A percentile compares a stretch with the other conserved stretches of the same genome.
phyloP scores from a whole-genome alignment of 805 yeast species.

The Yamadazyma insecticola region DNA sequence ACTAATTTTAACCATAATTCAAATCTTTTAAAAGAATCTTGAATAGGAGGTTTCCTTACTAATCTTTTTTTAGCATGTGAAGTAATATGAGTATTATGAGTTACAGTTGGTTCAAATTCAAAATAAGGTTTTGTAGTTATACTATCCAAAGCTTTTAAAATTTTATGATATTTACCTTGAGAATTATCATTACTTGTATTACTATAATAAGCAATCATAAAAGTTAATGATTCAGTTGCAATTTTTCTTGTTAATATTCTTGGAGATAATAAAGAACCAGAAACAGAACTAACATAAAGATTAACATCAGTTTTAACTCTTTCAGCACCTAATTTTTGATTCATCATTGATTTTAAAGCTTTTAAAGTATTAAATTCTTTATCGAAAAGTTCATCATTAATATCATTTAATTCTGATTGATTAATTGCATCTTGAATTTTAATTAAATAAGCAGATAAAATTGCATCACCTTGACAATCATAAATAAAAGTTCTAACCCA shows the following conservation, averaged over 20 bases:
- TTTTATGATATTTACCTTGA: conserved; percentile 50
- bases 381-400: conserved; percentile 52
- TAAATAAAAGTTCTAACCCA: conserved; percentile 80
- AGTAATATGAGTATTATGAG: conserved; percentile 4
- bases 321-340: conserved; percentile 58
- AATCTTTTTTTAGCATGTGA: conserved; percentile 18
- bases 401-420: conserved; percentile 27
- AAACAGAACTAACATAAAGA: conserved; percentile 51
- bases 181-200: conserved; percentile 18
- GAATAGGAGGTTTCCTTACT: conserved; percentile 33
- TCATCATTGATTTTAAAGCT: conserved; percentile 71
- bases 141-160: conserved; percentile 48
- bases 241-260: conserved; percentile 69
- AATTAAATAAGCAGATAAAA: conserved; percentile 55
- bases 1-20: conserved; percentile 70
- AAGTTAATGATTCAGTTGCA: conserved; percentile 70
- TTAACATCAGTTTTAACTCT: conserved; percentile 45
- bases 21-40: conserved; percentile 43
- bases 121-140: conserved; percentile 35
- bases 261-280: conserved; percentile 72
- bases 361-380: conserved; percentile 72
- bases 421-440: conserved; percentile 48
- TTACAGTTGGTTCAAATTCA: conserved; percentile 25
- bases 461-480: conserved; percentile 74
- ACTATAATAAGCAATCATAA: conserved; percentile 38